Evolutionary conservation across 768 basidiomycete species (phyloP), one percentile per base, ranked within the genome.

Genomic region (Suillus hirtellus): DNA sequence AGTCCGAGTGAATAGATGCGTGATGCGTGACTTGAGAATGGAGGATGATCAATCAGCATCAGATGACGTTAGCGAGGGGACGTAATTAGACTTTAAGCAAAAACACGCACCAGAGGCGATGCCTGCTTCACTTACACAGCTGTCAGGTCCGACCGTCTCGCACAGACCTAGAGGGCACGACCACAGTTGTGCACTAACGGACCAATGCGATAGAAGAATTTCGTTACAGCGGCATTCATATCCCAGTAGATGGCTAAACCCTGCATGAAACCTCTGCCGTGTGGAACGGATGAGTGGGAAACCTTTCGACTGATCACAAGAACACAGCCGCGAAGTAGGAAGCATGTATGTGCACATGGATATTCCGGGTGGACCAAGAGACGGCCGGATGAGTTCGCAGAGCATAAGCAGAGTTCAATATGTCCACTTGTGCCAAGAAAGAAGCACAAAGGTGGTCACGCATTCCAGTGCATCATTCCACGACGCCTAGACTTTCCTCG

Each of bases 31-130:
- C 56, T 31, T 12, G 40, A 42, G 17, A 58, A 58, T 40, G 38
- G 38, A 27, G 55, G 27, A 50, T 56, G 63, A 50, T 62, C 43
- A 52, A 40, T 58, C 43, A 43, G 8, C 71, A 74, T 74, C 72
- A 68, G 65, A 65, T 72, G 75, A 76, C 73, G 75, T 75, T 66
- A 75, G 64, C 43, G 60, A 65, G 55, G 47, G 60, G 66, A 75
- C 74, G 74, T 75, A 75, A 75, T 75, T 75, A 75, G 75, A 70
- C 74, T 75, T 75, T 75, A 76, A 70, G 68, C 74, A 76, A 75
- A 38, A 59, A 63, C 73, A 76, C 62, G 74, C 73, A 66, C 72
- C 70, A 62, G 67, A 61, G 70, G 67, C 63, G 68, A 67, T 59
- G 63, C 37, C 63, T 62, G 59, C 61, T 60, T 61, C 65, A 61